Conservation (phyloP, 2,329 filamentous ascomycete species). For the Sporothrix pallida region DNA sequence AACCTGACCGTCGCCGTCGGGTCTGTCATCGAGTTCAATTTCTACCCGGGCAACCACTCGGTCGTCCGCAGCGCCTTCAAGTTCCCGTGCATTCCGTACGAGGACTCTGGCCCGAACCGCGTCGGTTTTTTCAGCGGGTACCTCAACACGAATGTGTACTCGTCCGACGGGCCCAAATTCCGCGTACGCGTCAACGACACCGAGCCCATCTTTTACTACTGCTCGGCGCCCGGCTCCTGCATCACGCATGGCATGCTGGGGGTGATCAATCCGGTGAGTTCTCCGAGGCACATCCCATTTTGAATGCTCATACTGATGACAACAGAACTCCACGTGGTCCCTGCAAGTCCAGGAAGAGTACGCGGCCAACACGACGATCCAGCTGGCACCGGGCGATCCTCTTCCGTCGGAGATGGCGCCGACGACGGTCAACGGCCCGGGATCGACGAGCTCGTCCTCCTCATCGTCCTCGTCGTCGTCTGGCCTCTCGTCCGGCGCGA, state of each 20-base stretch:
- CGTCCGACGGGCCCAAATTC: conserved; percentile 52
- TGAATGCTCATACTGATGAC: neutral
- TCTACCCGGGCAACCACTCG: conserved; percentile 68
- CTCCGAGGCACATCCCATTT: too few relatives aligned
- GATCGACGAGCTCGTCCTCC: conserved; percentile 27
- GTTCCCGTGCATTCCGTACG: conserved; percentile 68
- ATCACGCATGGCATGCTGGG: conserved; percentile 72
- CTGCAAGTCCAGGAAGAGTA: conserved; percentile 55
- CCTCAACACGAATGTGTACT: conserved; percentile 53
- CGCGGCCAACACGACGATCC: conserved; percentile 56
- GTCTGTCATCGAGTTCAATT: conserved; percentile 62
- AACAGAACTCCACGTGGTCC: conserved; percentile 54
- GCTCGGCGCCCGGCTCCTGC: conserved; percentile 70
- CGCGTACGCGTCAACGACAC: conserved; percentile 62
- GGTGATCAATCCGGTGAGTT: conserved; percentile 69
- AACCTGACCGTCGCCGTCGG: conserved; percentile 50
- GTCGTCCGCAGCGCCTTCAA: conserved; percentile 65
- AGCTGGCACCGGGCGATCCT: conserved; percentile 62
- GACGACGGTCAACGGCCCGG: conserved; percentile 36
- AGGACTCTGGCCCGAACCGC: conserved; percentile 55
- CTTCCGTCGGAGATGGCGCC: conserved; percentile 54
- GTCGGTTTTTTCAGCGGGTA: conserved; percentile 62
- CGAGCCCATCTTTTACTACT: conserved; percentile 72
- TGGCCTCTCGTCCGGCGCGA: conserved; percentile 51
- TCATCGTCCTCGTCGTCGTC: conserved; percentile 16